Evolutionary conservation across 768 basidiomycete genomes (phyloP).

Genomic region (Russula sp.): DNA sequence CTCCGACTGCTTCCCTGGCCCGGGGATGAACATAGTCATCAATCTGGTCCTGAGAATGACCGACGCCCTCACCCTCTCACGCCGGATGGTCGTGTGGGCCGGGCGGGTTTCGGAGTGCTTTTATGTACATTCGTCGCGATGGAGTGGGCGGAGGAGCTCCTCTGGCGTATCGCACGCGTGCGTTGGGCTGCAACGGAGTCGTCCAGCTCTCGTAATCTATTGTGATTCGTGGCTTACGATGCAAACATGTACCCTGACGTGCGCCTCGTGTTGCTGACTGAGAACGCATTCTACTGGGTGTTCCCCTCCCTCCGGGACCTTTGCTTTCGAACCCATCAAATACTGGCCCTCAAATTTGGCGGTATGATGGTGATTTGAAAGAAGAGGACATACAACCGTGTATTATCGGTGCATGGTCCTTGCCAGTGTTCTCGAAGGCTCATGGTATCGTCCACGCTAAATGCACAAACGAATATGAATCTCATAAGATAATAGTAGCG

Average conservation of each 20-base stretch:
- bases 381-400: no score
- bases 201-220: neutral
- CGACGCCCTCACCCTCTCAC: neutral
- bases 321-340: no score
- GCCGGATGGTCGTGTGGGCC: neutral
- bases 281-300: no score
- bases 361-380: no score
- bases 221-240: neutral
- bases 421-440: no score
- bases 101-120: neutral
- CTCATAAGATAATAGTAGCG: no score
- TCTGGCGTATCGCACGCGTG: neutral
- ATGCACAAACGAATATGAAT: no score
- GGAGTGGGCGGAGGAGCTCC: neutral
- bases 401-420: no score
- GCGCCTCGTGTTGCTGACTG: no score
- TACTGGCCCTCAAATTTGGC: no score
- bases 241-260: neutral
- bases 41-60: neutral
- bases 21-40: neutral
- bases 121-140: neutral
- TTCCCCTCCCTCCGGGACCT: no score
- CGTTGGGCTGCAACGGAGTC: neutral
- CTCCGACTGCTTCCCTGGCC: neutral
- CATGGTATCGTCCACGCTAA: no score